These are phyloP conservation scores for Krasilnikovozyma curviuscula DNA, from an alignment of 768 basidiomycete genomes.

Conservation along the genomic window DNA sequence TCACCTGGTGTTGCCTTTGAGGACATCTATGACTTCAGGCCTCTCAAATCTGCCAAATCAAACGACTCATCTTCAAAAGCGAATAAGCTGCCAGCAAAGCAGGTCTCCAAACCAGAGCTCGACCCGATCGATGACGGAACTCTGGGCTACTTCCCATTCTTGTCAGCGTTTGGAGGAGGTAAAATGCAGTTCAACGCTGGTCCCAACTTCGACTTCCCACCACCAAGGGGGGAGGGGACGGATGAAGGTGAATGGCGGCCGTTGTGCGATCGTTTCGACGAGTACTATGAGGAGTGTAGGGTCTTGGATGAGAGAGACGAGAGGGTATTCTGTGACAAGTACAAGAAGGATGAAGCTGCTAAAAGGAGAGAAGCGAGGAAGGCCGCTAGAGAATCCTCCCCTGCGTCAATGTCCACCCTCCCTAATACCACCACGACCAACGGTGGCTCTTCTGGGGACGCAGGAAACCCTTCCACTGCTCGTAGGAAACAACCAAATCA, in stretches of 20 bases:
- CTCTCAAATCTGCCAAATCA: slow-evolving; percentile 45
- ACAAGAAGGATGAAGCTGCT: no score
- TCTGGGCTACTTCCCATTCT: slow-evolving; percentile 85
- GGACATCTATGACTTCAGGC: slow-evolving; percentile 76
- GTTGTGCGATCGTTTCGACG: slow-evolving; percentile 60
- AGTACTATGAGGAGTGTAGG: slow-evolving; percentile 71
- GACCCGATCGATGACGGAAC: slow-evolving; percentile 79
- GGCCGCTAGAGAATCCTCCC: no score
- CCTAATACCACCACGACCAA: no score
- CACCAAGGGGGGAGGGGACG: slow-evolving; percentile 30
- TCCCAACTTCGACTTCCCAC: slow-evolving; percentile 62
- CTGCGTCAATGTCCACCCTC: no score
- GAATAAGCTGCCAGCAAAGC: slow-evolving; percentile 37
- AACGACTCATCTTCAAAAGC: slow-evolving; percentile 43
- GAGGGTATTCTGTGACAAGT: no score
- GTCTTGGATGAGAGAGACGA: slow-evolving; percentile 59
- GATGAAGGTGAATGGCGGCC: slow-evolving; percentile 46
- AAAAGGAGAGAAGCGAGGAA: no score
- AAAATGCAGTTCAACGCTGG: slow-evolving; percentile 71
- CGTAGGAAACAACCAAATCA: no score
- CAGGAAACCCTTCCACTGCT: no score
- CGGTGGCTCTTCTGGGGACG: no score
- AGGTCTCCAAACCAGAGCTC: no score
- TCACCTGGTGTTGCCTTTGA: slow-evolving; percentile 64
- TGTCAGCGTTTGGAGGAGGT: slow-evolving; percentile 81